Conservation (phyloP, 1,139 yeast species). For the Kazachstania sp. region DNA sequence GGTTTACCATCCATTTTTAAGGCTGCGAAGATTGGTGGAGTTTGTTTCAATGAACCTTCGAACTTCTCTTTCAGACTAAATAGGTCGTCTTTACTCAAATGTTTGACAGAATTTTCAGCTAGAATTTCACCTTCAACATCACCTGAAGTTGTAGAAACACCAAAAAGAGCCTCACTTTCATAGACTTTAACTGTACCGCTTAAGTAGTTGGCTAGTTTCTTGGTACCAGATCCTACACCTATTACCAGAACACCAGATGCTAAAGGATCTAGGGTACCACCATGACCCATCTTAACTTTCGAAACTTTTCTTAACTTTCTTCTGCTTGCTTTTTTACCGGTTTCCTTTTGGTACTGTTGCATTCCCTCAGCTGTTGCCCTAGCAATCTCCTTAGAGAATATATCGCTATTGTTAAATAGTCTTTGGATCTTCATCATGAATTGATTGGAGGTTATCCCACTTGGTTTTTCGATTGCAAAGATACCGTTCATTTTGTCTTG, state of each 20-base stretch:
- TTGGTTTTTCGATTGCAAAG: constrained; percentile 88
- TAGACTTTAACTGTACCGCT: constrained; percentile 70
- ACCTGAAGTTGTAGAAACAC: constrained; percentile 88
- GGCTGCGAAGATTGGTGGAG: constrained; percentile 94
- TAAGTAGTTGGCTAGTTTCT: constrained; percentile 59
- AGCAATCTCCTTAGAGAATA: constrained; percentile 50
- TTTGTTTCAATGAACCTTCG: constrained; percentile 71
- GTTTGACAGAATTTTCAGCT: constrained; percentile 47
- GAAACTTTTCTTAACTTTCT: constrained; percentile 42
- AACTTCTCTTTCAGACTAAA: constrained; percentile 49
- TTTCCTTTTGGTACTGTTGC: constrained; percentile 38
- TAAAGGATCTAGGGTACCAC: constrained; percentile 92
- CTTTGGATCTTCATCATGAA: constrained; percentile 59
- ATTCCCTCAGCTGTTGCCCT: constrained; percentile 41
- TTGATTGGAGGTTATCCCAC: constrained; percentile 73
- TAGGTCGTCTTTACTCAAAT: constrained; percentile 50
- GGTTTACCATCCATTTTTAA: constrained; percentile 92
- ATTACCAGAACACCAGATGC: constrained; percentile 90
- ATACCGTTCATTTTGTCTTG: constrained; percentile 60
- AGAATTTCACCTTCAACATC: constrained; percentile 84
- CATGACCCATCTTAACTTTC: constrained; percentile 90
- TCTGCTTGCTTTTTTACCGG: constrained; percentile 34
- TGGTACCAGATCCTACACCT: constrained; percentile 89
- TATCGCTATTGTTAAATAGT: constrained; percentile 50
- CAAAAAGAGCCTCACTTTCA: constrained; percentile 77